Base-by-base conservation (phyloP, 495 filamentous ascomycete species). In the Aspergillus hancockii region DNA sequence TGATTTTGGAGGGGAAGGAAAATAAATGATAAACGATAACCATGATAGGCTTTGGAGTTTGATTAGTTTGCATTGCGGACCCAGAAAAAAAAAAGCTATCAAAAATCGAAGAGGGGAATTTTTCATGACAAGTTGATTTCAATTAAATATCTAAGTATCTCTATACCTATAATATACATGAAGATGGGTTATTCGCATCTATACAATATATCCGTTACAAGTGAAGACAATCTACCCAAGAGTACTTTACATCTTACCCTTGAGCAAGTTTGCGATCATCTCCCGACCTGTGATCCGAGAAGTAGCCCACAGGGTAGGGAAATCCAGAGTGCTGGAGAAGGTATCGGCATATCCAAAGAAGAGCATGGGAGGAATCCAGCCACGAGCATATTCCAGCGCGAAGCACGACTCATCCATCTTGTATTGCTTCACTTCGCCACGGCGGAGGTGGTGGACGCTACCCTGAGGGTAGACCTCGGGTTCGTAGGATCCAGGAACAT, bases 311-410 rank as follows among this genome's bases (percentile, higher is more conserved):
- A 95, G 71, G 22, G 90, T 93, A 6, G 80, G 83, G 71, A 93
- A 79, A 68, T 94, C 90, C 54, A 93, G 78, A 7, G 88, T 92
- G 68, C 85, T 89, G 51, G 79, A 83, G 58, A 93, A 79, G 57
- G 82, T 85, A 78, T 94, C 91, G 62, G 90, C 88, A 68, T 86
- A 93, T 18, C 91, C 91, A 74, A 95, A 94, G 73, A 87, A 85
- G 28, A 95, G 77, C 91, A 95, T 94, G 59, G 87, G 88, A 53
- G 91, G 91, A 72, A 95, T 93, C 89, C 90, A 94, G 65, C 91
- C 91, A 64, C 90, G 85, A 23, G 90, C 91, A 76, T 93, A 91
- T 80, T 94, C 91, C 53, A 95, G 83, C 43, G 91, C 91, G 69
- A 91, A 93, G 82, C 91, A 95, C 46, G 81, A 81, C 46, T 81